These are phyloP conservation scores for Seiridium unicorne DNA, from an alignment of 2,329 filamentous ascomycete genomes.

Conservation along the genomic window DNA sequence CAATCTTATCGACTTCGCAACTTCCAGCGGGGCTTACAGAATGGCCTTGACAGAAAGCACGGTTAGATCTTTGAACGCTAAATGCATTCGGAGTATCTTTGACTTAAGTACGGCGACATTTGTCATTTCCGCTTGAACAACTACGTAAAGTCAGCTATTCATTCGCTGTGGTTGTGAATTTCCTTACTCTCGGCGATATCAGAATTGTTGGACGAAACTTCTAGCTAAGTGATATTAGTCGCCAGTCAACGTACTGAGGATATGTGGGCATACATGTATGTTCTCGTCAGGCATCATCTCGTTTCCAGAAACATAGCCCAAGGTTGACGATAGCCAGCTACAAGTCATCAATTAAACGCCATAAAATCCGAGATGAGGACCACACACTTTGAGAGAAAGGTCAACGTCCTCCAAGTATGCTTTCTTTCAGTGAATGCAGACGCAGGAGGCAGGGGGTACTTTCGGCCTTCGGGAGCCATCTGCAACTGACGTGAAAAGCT, in stretches of 20 bases:
- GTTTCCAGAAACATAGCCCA: constrained; percentile 26
- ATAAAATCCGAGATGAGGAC: neutral
- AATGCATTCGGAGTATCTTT: constrained; percentile 25
- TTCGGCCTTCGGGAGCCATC: neutral
- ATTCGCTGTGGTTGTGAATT: neutral
- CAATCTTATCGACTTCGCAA: neutral
- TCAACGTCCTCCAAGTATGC: constrained; percentile 25
- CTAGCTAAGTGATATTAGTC: neutral
- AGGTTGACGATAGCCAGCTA: constrained; percentile 28
- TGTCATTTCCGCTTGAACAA: constrained; percentile 25
- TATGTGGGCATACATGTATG: constrained; percentile 15
- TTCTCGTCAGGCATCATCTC: constrained; percentile 17
- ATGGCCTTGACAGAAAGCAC: constrained; percentile 22
- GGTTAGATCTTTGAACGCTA: constrained; percentile 25
- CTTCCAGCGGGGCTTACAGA: constrained; percentile 21
- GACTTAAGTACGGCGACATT: constrained; percentile 28
- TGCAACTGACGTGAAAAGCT: constrained; percentile 12
- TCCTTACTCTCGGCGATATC: neutral
- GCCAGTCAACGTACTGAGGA: neutral
- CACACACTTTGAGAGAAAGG: constrained; percentile 26
- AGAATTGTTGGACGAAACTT: neutral
- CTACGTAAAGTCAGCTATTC: constrained; percentile 11
- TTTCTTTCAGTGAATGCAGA: constrained; percentile 8
- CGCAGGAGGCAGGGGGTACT: too few relatives aligned
- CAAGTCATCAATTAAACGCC: neutral